phyloP scores from a whole-genome alignment of 176 grass and related monocot species.

The Dactylis glomerata region DNA sequence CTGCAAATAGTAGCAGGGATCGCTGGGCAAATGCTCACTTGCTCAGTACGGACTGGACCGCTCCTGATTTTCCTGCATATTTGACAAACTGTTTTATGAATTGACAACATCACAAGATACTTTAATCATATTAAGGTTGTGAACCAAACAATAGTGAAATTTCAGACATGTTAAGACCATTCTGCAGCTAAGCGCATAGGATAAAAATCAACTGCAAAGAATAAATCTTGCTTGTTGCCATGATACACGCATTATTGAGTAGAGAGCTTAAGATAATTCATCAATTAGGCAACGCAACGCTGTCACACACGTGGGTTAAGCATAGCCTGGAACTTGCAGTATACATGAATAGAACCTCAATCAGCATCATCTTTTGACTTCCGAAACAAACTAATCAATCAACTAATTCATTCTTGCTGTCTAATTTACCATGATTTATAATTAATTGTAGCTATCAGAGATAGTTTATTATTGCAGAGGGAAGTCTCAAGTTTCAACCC shows the following conservation, averaged over 20 bases:
- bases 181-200: not conserved
- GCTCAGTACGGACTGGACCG: not conserved
- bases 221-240: not conserved
- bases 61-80: not conserved
- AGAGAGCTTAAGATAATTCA: not conserved
- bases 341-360: not conserved
- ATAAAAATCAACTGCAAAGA: not conserved
- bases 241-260: not conserved
- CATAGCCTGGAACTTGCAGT: not conserved
- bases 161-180: not conserved
- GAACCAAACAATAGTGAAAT: not conserved
- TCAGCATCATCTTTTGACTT: not conserved
- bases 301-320: not conserved
- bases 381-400: not conserved
- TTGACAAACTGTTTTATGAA: not conserved
- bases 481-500: not conserved
- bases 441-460: not conserved
- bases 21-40: not conserved
- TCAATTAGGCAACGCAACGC: not conserved
- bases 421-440: not conserved
- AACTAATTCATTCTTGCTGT: not conserved
- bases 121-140: not conserved
- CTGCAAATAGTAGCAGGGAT: not conserved
- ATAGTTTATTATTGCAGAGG: not conserved
- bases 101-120: not conserved